phyloP scores from a whole-genome alignment of 306 rosid species.

The Crataegus laevigata region DNA sequence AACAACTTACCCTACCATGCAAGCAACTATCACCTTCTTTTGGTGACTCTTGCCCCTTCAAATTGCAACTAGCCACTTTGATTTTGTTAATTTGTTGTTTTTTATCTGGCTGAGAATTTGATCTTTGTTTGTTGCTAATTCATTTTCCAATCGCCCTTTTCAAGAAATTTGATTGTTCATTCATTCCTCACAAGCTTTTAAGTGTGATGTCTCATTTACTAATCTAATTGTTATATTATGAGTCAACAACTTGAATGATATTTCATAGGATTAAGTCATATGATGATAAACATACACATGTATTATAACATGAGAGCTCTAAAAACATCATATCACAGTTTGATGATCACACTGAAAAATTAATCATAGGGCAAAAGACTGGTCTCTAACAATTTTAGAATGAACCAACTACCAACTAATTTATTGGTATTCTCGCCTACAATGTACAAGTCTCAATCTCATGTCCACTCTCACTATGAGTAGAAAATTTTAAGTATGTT shows the following conservation, averaged over 20 bases:
- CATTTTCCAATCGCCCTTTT: neutral
- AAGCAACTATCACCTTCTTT: neutral
- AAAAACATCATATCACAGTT: neutral
- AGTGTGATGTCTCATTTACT: neutral
- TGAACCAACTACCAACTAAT: neutral
- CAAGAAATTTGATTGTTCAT: neutral
- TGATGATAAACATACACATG: too few species aligned
- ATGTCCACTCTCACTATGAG: neutral
- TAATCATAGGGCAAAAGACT: too few species aligned
- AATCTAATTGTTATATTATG: neutral
- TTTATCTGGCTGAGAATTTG: neutral
- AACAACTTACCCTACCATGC: neutral
- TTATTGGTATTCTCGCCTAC: neutral
- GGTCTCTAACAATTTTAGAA: neutral
- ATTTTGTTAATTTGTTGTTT: neutral
- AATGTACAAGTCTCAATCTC: neutral
- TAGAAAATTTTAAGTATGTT: too few species aligned
- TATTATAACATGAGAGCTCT: neutral
- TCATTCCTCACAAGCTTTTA: neutral
- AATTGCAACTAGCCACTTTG: neutral
- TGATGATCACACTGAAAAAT: too few species aligned
- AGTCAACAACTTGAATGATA: neutral
- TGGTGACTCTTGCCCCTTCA: neutral
- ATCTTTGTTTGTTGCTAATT: neutral
- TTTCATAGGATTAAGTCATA: neutral